Evolutionary conservation across 257 asterid genomes (phyloP), one percentile per base, ranked within the genome.

Genomic region (Avicennia marina): DNA sequence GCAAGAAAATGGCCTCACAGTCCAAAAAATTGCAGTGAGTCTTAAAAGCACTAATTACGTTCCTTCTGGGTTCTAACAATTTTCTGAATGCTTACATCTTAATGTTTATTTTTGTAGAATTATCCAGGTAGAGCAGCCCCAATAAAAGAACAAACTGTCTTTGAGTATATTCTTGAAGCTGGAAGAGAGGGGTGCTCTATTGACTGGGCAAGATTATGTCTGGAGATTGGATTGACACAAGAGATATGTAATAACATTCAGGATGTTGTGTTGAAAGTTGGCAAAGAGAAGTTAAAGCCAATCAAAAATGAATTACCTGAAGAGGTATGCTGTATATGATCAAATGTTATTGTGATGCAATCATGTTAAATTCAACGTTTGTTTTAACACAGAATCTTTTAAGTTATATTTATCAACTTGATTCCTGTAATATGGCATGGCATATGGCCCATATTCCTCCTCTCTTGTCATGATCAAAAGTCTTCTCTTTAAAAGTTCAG

Each of bases 241-340:
- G 93, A 81, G 73, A 67, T 67, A 24, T 53, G 60, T 60, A 61
- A 50, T 16, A 62, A n/a, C 61, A 76, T 90, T 67, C 78, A 74
- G 75, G 66, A 54, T 46, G 90, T 60, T 24, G 71, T 73, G 41
- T 55, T 75, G 31, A 84, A 75, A 82, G 91, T 82, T 60, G 98
- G 96, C 63, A 82, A 69, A 45, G 94, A 88, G 10, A 87, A 82
- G 75, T 63, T 90, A 55, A 90, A 87, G 66, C 95, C 95, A 32
- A 87, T 90, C 15, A 90, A 90, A 74, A 72, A 50, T 31, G 96
- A 90, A 78, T 77, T 90, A 65, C 86, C 96, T 27, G 95, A 87
- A 70, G 96, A 87, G 84, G 95, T 90, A 66, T 52, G 71, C 66
- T 65, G 42, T 59, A 21, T n/a, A 6, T 29, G 33, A 39, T 56